Evolutionary conservation across 2,329 filamentous ascomycete genomes (phyloP).

Genomic region (Claviceps paspali): DNA sequence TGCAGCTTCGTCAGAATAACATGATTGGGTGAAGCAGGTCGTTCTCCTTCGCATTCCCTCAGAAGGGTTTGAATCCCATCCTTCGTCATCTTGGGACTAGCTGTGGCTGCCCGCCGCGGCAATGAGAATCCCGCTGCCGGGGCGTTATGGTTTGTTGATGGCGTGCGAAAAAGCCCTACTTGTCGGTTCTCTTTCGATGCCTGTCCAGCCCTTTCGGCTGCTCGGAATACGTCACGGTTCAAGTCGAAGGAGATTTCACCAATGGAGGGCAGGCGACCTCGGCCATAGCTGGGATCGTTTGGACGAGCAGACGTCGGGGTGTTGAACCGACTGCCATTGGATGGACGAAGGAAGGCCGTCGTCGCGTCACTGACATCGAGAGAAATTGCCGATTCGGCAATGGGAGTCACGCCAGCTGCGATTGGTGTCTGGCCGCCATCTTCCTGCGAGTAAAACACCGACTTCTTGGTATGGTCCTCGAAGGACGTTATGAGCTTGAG

Average conservation of each 20-base stretch:
- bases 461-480: conserved; percentile 44
- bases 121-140: conserved; percentile 30
- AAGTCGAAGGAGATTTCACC: conserved; percentile 37
- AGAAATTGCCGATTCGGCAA: conserved; percentile 54
- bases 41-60: conserved; percentile 15
- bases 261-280: conserved; percentile 61
- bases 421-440: conserved; percentile 58
- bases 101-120: conserved; percentile 50
- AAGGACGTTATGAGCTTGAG: conserved; percentile 90
- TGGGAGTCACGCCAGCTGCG: conserved; percentile 73
- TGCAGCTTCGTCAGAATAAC: conserved; percentile 45
- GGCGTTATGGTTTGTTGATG: conserved; percentile 27
- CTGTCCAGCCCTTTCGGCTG: conserved; percentile 12
- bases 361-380: conserved; percentile 51
- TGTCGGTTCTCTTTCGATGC: conserved; percentile 14
- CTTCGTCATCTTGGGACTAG: conserved; percentile 49
- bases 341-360: conserved; percentile 53
- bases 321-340: conserved; percentile 52
- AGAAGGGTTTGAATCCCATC: conserved; percentile 25
- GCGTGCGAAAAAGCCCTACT: conserved; percentile 19
- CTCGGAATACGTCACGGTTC: conserved; percentile 15
- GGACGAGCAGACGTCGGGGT: conserved; percentile 49
- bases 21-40: conserved; percentile 49
- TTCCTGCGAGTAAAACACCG: conserved; percentile 44
- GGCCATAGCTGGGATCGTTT: conserved; percentile 43